phyloP scores from a whole-genome alignment of 768 basidiomycete species.

The Tylopilus sp. region DNA sequence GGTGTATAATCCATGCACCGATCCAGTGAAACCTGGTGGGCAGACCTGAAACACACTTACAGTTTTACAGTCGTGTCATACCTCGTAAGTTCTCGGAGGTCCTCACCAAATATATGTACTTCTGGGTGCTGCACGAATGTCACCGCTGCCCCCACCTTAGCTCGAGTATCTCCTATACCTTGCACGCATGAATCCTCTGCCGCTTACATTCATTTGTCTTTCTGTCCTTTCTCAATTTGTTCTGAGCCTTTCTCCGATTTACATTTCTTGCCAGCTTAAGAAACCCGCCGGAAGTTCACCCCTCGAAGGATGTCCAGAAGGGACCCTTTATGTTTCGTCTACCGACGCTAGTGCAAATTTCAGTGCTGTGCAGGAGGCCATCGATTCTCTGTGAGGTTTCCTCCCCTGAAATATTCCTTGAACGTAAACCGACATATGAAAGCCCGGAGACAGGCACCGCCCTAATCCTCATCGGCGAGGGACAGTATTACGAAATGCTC shows the following conservation, averaged over 20 bases:
- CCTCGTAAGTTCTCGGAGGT: neutral
- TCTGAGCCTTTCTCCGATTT: constrained; percentile 43
- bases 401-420: neutral
- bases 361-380: constrained; percentile 50
- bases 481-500: constrained; percentile 57
- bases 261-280: constrained; percentile 49
- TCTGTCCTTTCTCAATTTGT: neutral
- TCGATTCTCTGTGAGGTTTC: constrained; percentile 50
- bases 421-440: neutral
- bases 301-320: constrained; percentile 50
- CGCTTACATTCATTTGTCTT: constrained; percentile 6
- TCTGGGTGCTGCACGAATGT: neutral
- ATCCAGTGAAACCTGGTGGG: too few species aligned
- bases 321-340: constrained; percentile 57
- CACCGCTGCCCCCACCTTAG: neutral
- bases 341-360: constrained; percentile 46
- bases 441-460: constrained; percentile 42
- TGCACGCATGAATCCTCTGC: constrained; percentile 7
- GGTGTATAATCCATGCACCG: neutral
- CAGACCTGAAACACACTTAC: neutral
- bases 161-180: neutral
- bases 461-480: constrained; percentile 53
- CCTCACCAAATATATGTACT: neutral
- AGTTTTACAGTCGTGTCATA: neutral
- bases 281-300: constrained; percentile 42